phyloP scores from a whole-genome alignment of 148 eudicot genomes.

The Mesembryanthemum crystallinum region DNA sequence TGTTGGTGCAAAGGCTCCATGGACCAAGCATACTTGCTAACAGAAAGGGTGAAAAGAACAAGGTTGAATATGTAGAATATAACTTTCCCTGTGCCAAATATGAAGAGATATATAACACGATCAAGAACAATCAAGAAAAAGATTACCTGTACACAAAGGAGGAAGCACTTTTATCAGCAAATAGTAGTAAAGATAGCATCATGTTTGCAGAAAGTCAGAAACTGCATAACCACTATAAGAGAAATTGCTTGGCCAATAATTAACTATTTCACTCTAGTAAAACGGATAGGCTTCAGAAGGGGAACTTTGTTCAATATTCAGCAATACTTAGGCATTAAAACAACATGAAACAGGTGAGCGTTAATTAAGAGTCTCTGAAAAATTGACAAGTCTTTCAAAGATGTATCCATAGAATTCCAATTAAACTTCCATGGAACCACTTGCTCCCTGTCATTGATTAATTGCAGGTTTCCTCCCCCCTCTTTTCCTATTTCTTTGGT shows the following conservation, averaged over 20 bases:
- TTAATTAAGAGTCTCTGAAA: too few species aligned
- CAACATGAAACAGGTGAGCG: neutral
- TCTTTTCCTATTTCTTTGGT: too few species aligned
- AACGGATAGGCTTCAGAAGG: neutral
- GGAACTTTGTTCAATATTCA: neutral
- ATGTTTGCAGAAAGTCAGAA: neutral
- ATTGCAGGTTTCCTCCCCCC: too few species aligned
- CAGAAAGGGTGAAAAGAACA: constrained; percentile 57
- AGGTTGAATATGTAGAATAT: constrained; percentile 69
- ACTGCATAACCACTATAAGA: neutral
- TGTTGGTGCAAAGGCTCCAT: constrained; percentile 53
- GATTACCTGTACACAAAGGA: constrained; percentile 49
- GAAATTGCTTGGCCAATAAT: neutral
- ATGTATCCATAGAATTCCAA: too few species aligned
- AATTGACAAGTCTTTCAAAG: too few species aligned
- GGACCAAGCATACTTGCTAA: constrained; percentile 69
- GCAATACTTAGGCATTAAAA: neutral
- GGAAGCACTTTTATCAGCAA: constrained; percentile 8
- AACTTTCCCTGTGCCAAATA: constrained; percentile 70
- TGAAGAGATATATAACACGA: constrained; percentile 78
- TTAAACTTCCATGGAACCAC: too few species aligned
- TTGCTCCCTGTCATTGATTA: too few species aligned
- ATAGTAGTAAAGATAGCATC: neutral
- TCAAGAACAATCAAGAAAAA: constrained; percentile 86
- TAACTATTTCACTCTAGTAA: neutral